These are phyloP conservation scores for Calamus simplicifolius DNA, from an alignment of 176 grass and related monocot species.

Conservation along the genomic window DNA sequence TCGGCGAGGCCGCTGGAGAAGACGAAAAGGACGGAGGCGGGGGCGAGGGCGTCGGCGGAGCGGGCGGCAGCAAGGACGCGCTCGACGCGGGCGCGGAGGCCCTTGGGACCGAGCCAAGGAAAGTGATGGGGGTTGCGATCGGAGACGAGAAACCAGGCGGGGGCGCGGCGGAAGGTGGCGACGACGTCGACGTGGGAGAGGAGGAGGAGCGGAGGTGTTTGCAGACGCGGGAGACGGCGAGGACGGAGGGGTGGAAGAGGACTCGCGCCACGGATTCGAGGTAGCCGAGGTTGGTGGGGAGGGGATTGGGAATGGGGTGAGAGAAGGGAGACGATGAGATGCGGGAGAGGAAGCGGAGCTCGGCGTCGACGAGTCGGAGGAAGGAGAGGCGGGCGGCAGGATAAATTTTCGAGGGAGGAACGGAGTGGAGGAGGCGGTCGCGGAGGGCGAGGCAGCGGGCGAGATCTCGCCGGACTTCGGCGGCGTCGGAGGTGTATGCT, in stretches of 20 bases:
- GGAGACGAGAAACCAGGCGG: slow-evolving; percentile 64
- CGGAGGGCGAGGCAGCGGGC: slow-evolving; percentile 42
- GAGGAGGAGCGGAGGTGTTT: slow-evolving; percentile 10
- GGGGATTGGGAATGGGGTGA: slow-evolving; percentile 8
- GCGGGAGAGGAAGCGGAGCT: slow-evolving; percentile 59
- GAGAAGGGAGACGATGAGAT: neutral
- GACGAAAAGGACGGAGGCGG: slow-evolving; percentile 57
- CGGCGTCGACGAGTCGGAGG: slow-evolving; percentile 48
- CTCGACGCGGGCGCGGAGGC: slow-evolving; percentile 36
- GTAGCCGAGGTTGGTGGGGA: slow-evolving; percentile 80
- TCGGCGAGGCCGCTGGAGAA: slow-evolving; percentile 66
- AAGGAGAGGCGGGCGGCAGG: slow-evolving; percentile 33
- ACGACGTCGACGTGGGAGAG: slow-evolving; percentile 49
- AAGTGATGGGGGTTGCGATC: slow-evolving; percentile 64
- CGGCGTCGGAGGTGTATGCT: slow-evolving; percentile 16
- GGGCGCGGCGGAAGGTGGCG: slow-evolving; percentile 44
- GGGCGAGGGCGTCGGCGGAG: slow-evolving; percentile 25
- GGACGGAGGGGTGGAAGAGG: slow-evolving; percentile 66
- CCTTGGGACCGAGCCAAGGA: slow-evolving; percentile 32
- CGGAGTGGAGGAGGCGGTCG: slow-evolving; percentile 23
- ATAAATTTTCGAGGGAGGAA: slow-evolving; percentile 12
- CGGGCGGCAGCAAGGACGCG: slow-evolving; percentile 35
- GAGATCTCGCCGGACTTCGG: slow-evolving; percentile 17
- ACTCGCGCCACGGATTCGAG: slow-evolving; percentile 53
- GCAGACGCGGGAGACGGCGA: slow-evolving; percentile 44